A percentile compares a stretch with the other conserved stretches of the same genome.
Evolutionary conservation across 768 basidiomycete genomes (phyloP).

Genomic region (Leccinum barrowsii): DNA sequence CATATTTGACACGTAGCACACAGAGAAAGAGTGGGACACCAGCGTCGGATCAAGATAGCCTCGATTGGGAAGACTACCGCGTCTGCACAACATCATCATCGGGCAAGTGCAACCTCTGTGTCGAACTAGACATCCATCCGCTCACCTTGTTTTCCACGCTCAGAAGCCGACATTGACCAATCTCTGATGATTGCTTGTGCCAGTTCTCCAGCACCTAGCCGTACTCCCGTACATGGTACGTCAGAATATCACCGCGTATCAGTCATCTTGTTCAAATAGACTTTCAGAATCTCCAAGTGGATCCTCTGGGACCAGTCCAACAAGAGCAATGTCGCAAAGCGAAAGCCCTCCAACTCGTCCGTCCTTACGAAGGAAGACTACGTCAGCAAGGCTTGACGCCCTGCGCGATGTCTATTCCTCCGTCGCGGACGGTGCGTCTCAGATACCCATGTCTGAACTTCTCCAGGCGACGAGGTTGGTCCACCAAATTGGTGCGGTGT

Average conservation of each 20-base stretch:
- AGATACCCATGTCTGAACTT: conserved; percentile 48
- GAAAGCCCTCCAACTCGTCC: conserved; percentile 8
- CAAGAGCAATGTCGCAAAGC: conserved; percentile 10
- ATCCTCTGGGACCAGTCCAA: not conserved
- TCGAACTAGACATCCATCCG: not conserved
- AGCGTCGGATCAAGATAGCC: conserved; percentile 18
- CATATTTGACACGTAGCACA: not conserved
- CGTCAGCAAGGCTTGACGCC: conserved; percentile 41
- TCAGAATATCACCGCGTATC: not conserved
- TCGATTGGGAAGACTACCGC: conserved; percentile 33
- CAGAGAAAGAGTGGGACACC: not conserved
- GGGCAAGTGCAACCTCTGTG: conserved; percentile 11
- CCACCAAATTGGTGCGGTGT: conserved; percentile 42
- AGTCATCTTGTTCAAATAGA: not conserved
- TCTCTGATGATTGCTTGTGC: conserved; percentile 12
- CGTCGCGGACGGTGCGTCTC: conserved; percentile 42
- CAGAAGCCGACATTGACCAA: conserved; percentile 24
- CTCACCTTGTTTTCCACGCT: not conserved
- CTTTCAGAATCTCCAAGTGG: not conserved
- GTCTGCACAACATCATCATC: conserved; percentile 17
- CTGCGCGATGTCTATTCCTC: conserved; percentile 43
- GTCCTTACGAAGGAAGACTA: conserved; percentile 37
- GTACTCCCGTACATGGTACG: conserved; percentile 9
- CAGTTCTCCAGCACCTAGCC: conserved; percentile 9
- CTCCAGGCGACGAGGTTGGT: conserved; percentile 43